Evolutionary conservation across 1,139 yeast genomes (phyloP).

Genomic region (Suhomyces bokatorum): DNA sequence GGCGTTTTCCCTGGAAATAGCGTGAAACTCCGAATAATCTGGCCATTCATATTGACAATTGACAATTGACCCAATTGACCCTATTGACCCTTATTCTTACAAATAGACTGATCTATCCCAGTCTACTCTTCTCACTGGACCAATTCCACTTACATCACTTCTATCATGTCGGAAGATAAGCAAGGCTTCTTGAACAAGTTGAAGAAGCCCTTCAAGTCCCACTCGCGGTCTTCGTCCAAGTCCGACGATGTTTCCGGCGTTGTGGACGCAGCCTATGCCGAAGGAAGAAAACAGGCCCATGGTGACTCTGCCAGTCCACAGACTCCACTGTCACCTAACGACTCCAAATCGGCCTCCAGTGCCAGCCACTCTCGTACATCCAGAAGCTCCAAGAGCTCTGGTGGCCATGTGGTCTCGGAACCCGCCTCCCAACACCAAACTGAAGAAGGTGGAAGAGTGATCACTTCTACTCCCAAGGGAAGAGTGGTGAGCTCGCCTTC

Average conservation of each 20-base stretch:
- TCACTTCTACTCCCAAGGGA: conserved; percentile 34
- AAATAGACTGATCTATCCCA: too few relatives aligned
- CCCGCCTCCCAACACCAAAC: not conserved
- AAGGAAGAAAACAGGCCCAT: conserved; percentile 1
- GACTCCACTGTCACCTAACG: not conserved
- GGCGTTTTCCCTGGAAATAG: too few relatives aligned
- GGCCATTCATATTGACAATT: too few relatives aligned
- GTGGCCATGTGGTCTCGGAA: not conserved
- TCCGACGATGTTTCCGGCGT: conserved; percentile 4
- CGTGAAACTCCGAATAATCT: too few relatives aligned
- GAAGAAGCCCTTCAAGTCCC: conserved; percentile 31
- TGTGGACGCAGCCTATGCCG: conserved; percentile 5
- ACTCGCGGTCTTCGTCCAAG: conserved; percentile 22
- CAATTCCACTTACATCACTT: not conserved
- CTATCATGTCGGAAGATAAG: conserved; percentile 19
- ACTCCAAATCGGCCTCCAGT: not conserved
- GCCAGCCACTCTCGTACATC: not conserved
- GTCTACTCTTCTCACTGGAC: not conserved
- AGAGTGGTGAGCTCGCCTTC: conserved; percentile 6
- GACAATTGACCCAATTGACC: too few relatives aligned
- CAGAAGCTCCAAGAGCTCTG: conserved; percentile 1
- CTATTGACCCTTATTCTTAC: too few relatives aligned
- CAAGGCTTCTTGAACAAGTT: conserved; percentile 28
- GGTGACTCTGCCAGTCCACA: not conserved
- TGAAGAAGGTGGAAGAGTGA: conserved; percentile 28